These are phyloP conservation scores for Furcasterigmium furcatum DNA, from an alignment of 2,329 filamentous ascomycete genomes.

Conservation along the genomic window DNA sequence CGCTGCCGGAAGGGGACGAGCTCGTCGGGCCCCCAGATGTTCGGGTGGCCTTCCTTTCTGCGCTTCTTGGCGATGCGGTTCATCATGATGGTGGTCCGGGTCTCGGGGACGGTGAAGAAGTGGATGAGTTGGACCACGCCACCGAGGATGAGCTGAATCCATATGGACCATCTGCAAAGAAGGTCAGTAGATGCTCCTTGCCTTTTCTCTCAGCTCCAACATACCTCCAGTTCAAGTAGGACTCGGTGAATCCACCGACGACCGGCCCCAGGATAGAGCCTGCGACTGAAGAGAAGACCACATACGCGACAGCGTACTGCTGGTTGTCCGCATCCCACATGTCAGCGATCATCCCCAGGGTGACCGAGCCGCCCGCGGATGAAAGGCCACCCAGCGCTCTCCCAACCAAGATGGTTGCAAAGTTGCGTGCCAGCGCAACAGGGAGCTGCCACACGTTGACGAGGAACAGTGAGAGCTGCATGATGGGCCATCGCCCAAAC, in stretches of 20 bases:
- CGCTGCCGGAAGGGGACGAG: constrained; percentile 57
- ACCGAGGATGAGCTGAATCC: constrained; percentile 82
- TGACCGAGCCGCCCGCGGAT: constrained; percentile 70
- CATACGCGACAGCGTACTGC: constrained; percentile 73
- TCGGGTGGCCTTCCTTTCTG: constrained; percentile 56
- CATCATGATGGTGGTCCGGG: constrained; percentile 72
- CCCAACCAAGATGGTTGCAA: constrained; percentile 66
- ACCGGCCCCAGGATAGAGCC: constrained; percentile 76
- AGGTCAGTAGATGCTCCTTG: constrained; percentile 12
- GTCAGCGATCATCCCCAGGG: constrained; percentile 72
- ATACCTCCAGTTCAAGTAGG: constrained; percentile 64
- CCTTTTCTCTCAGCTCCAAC: neutral
- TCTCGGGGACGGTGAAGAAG: constrained; percentile 71
- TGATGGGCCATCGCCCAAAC: constrained; percentile 70
- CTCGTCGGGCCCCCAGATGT: constrained; percentile 73
- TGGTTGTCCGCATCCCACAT: constrained; percentile 69
- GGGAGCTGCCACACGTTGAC: constrained; percentile 77
- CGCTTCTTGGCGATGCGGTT: constrained; percentile 75
- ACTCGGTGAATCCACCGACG: constrained; percentile 72
- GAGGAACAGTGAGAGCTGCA: constrained; percentile 69
- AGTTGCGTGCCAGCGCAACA: constrained; percentile 71
- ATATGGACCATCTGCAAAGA: constrained; percentile 58
- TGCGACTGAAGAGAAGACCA: constrained; percentile 76
- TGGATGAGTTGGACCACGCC: constrained; percentile 65
- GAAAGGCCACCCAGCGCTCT: constrained; percentile 67